Percentiles rank a stretch among this genome's conserved stretches.
These are phyloP conservation scores for Pestalotiopsis sp. DNA, from an alignment of 2,329 filamentous ascomycete species.

Conservation along the genomic window DNA sequence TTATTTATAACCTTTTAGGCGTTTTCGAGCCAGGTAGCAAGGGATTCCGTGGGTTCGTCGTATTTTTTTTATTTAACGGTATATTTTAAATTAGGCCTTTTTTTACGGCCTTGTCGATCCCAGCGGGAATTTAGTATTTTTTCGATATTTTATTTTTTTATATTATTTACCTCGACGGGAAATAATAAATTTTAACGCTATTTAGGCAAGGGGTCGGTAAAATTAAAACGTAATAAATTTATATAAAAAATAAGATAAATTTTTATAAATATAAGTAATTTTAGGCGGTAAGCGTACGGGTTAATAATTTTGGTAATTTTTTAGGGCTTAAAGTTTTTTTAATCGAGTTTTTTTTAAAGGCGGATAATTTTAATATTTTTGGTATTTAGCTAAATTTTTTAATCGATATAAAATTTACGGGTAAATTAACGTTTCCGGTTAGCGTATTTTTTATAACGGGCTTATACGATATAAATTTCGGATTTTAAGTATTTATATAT, in stretches of 20 bases:
- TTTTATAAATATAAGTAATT: background rate
- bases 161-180: background rate
- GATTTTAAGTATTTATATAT: background rate
- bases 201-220: background rate
- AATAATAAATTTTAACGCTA: background rate
- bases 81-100: too few species aligned
- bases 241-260: background rate
- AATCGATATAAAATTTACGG: background rate
- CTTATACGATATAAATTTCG: too few species aligned
- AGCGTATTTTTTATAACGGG: background rate
- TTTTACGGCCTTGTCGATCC: too few species aligned
- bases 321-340: background rate
- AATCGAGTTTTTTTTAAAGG: background rate
- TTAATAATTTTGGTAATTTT: background rate
- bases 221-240: background rate
- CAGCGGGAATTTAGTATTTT: background rate
- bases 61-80: too few species aligned
- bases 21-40: background rate
- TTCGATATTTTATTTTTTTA: background rate
- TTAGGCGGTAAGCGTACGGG: background rate
- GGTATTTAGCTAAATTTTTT: background rate
- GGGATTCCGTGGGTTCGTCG: background rate
- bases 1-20: background rate
- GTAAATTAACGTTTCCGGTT: background rate
- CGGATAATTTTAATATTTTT: background rate